Base-by-base conservation (phyloP, 306 rosid species). In the Sicyos baderoa region DNA sequence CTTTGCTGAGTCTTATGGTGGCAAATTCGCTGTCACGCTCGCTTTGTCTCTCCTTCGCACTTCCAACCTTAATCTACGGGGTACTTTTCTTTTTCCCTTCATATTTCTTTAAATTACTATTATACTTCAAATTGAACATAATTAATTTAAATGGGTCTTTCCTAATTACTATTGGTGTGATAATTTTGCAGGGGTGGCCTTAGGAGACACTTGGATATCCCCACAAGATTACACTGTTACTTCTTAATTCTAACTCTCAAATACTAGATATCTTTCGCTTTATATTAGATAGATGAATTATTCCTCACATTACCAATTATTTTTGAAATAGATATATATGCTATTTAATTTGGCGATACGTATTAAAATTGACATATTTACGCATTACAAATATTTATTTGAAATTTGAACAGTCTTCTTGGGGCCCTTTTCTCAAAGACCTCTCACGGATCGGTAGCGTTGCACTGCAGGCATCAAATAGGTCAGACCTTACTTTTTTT, bases 391-490 rank as follows among this genome's bases (percentile, higher is more conserved):
- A n/a, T n/a, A 1, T 60, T 18, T 37, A 18, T 21, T 0, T 9
- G 11, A 63, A 44, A 62, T 67, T 48, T 52, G 32, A 78, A 66
- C 81, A 93, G 99, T 61, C 79, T 51, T 86, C 99, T 45, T 93
- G 99, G 99, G 99, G 94, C 77, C 94, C 96, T 71, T 94, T 93
- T 70, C 97, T 93, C 42, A 86, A 88, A 79, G 97, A 90, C 50
- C 71, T 93, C 15, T 93, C 99, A 8, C 58, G 99, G 37, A 78
- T 93, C 22, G 97, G 85, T 35, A 82, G 83, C 66, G 79, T 72
- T 53, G 91, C 94, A 25, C 62, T 88, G 56, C 76, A 81, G 75
- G 45, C 55, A 65, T 82, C 96, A 71, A 80, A 86, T 85, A 76
- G 83, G 97, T 86, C 7, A 17, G 22, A 35, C 4, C 9, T 17